These are phyloP conservation scores for Coemansia sp. DNA, from an alignment of 192 early-diverging fungal species.

Conservation along the genomic window DNA sequence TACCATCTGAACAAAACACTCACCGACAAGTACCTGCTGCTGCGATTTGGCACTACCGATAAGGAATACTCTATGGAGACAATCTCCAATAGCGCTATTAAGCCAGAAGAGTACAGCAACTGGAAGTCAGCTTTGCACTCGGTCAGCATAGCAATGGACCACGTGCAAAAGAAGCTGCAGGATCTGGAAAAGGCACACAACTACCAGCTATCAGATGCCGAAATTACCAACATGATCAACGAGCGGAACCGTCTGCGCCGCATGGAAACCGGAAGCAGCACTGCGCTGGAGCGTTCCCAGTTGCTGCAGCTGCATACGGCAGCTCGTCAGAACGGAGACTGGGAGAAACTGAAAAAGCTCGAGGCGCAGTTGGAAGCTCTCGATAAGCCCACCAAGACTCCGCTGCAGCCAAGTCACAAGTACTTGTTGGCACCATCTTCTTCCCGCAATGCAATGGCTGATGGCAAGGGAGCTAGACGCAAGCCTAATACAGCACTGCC, in stretches of 20 bases:
- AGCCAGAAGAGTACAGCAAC: constrained; percentile 60
- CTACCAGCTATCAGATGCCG: constrained; percentile 62
- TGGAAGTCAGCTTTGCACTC: constrained; percentile 55
- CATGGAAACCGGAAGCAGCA: constrained; percentile 34
- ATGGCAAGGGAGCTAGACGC: constrained; percentile 16
- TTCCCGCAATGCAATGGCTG: constrained; percentile 8
- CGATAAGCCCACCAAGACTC: constrained; percentile 17
- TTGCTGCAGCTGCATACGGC: constrained; percentile 53
- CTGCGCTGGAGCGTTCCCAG: constrained; percentile 51
- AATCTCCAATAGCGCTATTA: constrained; percentile 70
- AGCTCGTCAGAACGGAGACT: constrained; percentile 54
- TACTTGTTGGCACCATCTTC: constrained; percentile 37
- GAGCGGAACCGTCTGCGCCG: constrained; percentile 55
- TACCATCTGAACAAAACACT: constrained; percentile 62
- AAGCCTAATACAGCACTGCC: constrained; percentile 3
- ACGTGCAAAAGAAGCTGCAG: constrained; percentile 56
- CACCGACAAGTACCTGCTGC: constrained; percentile 64
- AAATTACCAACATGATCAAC: constrained; percentile 64
- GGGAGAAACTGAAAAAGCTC: constrained; percentile 47
- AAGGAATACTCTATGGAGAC: constrained; percentile 72
- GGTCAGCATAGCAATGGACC: constrained; percentile 51
- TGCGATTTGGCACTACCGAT: constrained; percentile 68
- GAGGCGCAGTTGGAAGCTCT: constrained; percentile 37
- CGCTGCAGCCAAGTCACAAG: constrained; percentile 9
- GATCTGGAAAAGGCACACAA: constrained; percentile 58